A percentile compares a stretch with the other conserved stretches of the same genome.
Conservation (phyloP, 495 filamentous ascomycete species). For the Penicillium mononematosum region DNA sequence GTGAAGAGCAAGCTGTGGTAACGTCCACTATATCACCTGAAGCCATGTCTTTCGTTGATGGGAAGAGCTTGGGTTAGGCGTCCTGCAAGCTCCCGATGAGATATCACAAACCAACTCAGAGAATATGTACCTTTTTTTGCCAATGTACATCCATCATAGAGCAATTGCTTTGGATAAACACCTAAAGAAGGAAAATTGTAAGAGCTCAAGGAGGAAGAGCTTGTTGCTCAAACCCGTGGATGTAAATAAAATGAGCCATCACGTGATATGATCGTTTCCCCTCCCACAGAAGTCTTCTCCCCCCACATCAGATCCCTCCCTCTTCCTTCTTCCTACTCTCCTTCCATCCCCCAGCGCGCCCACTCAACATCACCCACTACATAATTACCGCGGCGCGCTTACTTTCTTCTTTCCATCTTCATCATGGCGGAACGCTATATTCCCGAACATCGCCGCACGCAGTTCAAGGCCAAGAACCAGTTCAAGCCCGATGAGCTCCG, state of each 20-base stretch:
- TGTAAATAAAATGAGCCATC: conserved; percentile 18
- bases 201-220: background rate
- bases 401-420: conserved; percentile 38
- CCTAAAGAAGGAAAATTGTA: background rate
- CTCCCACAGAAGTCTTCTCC: conserved; percentile 31
- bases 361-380: conserved; percentile 27
- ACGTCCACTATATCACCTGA: conserved; percentile 35
- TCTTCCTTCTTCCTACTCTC: conserved; percentile 17
- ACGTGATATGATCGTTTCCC: conserved; percentile 24
- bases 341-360: conserved; percentile 32
- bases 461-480: conserved; percentile 97
- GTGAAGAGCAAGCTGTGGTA: conserved; percentile 31
- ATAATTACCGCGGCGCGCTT: conserved; percentile 34
- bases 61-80: background rate
- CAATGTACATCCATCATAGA: conserved; percentile 10
- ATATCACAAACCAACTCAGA: conserved; percentile 2
- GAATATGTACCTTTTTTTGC: background rate
- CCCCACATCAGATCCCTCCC: conserved; percentile 25
- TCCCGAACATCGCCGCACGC: conserved; percentile 96
- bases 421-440: conserved; percentile 98
- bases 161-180: background rate
- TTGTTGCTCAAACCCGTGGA: background rate
- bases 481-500: conserved; percentile 99
- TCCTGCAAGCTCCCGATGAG: conserved; percentile 4
- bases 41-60: conserved; percentile 19